Percentiles rank a stretch among this genome's conserved stretches.
These are phyloP conservation scores for Cutaneotrichosporon sp. DNA, from an alignment of 1,284 basidiomycete species.

Conservation along the genomic window DNA sequence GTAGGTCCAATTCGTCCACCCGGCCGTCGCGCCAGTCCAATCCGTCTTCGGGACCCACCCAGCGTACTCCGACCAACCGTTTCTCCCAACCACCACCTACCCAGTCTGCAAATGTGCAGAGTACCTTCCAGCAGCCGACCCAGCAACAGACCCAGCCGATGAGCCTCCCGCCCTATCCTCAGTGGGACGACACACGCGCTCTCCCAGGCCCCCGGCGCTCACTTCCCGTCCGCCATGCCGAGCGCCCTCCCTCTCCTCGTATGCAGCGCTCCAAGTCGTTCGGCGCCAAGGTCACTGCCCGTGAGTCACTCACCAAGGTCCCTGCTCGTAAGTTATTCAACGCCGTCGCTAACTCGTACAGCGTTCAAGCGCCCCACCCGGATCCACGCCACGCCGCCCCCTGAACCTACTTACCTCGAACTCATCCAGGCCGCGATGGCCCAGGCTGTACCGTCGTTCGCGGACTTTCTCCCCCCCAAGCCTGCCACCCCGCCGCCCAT, in stretches of 20 bases:
- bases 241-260: neutral
- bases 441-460: constrained; percentile 1
- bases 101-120: neutral
- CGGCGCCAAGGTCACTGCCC: neutral
- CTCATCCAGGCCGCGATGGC: neutral
- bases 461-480: neutral
- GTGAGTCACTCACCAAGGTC: neutral
- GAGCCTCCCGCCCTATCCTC: neutral
- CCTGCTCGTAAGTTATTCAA: neutral
- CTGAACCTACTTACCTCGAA: neutral
- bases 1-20: too few species aligned
- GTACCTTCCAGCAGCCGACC: too few species aligned
- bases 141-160: neutral
- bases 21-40: neutral
- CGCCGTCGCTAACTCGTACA: neutral
- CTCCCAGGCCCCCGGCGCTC: neutral
- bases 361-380: constrained; percentile 8
- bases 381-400: constrained; percentile 6
- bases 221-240: too few species aligned
- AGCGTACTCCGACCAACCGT: neutral
- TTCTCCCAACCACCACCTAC: neutral
- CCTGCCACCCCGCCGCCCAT: neutral
- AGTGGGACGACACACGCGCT: neutral
- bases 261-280: neutral
- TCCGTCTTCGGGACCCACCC: neutral